Evolutionary conservation across 345 rosid species (phyloP).

Genomic region (Leavenworthia alabamica): DNA sequence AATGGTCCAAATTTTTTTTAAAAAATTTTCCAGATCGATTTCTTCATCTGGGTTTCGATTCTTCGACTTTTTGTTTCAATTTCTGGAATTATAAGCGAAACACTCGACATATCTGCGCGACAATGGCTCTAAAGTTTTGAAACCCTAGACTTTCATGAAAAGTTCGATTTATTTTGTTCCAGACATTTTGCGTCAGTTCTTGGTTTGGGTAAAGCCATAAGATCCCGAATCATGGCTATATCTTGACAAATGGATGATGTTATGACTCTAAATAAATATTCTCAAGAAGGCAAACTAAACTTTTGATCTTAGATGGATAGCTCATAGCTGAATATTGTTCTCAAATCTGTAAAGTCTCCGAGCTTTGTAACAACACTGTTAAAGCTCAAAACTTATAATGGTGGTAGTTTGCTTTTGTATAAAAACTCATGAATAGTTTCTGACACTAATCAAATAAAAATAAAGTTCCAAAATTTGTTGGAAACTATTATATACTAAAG

Average conservation of each 20-base stretch:
- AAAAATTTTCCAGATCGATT: not conserved
- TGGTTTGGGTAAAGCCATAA: not conserved
- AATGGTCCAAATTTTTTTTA: conserved; percentile 3
- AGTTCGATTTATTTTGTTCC: too few species aligned
- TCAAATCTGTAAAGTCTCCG: not conserved
- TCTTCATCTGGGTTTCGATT: not conserved
- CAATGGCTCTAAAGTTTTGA: not conserved
- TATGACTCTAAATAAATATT: too few species aligned
- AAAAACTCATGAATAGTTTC: not conserved
- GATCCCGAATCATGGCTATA: not conserved
- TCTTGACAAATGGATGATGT: not conserved
- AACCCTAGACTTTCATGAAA: not conserved
- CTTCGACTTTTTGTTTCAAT: not conserved
- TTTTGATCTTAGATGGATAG: not conserved
- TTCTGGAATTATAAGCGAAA: not conserved
- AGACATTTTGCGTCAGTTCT: not conserved
- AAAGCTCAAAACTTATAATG: not conserved
- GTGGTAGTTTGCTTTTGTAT: not conserved
- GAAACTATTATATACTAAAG: conserved; percentile 20
- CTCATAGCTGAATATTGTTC: not conserved
- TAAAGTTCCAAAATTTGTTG: conserved; percentile 8
- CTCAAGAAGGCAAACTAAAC: not conserved
- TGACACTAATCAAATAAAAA: not conserved
- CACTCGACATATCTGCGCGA: not conserved
- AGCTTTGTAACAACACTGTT: not conserved